phyloP scores from a whole-genome alignment of 352 stramenopile species.

The Phytophthora foliorum region DNA sequence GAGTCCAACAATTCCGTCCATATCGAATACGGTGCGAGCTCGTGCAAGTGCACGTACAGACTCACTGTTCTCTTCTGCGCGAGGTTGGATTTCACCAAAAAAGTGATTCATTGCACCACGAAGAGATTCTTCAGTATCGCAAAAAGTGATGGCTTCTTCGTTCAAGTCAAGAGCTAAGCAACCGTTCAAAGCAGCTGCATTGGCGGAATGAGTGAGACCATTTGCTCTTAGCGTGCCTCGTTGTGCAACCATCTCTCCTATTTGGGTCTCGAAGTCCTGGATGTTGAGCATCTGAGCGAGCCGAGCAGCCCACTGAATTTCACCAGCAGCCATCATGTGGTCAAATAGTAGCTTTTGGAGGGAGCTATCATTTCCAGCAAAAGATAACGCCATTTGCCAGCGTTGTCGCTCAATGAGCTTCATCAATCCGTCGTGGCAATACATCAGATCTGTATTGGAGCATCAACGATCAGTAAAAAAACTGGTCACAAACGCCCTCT shows the following conservation, averaged over 20 bases:
- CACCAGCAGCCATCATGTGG: slow-evolving; percentile 51
- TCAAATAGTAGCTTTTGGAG: slow-evolving; percentile 61
- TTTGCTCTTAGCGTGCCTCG: slow-evolving; percentile 10
- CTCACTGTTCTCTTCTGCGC: not conserved
- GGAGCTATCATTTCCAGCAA: slow-evolving; percentile 63
- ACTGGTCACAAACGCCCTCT: not conserved
- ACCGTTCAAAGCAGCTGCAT: slow-evolving; percentile 37
- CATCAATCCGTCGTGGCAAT: slow-evolving; percentile 67
- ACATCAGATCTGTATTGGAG: slow-evolving; percentile 49
- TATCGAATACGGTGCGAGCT: slow-evolving; percentile 5
- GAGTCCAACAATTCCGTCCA: slow-evolving; percentile 50
- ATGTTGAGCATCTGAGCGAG: slow-evolving; percentile 56
- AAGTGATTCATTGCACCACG: slow-evolving; percentile 41
- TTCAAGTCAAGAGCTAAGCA: slow-evolving; percentile 47
- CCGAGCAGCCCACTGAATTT: slow-evolving; percentile 47
- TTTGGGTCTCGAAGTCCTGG: slow-evolving; percentile 48
- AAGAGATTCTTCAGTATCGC: slow-evolving; percentile 45
- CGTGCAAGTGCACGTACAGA: not conserved
- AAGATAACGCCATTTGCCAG: slow-evolving; percentile 77
- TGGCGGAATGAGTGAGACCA: slow-evolving; percentile 26
- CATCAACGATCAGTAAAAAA: slow-evolving; percentile 2
- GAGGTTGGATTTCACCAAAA: slow-evolving; percentile 17
- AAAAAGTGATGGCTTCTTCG: slow-evolving; percentile 47
- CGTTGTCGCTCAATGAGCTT: slow-evolving; percentile 74
- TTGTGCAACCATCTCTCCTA: slow-evolving; percentile 26